Evolutionary conservation across 1,139 yeast species (phyloP).

Genomic region (Blastobotrys petasosporus): DNA sequence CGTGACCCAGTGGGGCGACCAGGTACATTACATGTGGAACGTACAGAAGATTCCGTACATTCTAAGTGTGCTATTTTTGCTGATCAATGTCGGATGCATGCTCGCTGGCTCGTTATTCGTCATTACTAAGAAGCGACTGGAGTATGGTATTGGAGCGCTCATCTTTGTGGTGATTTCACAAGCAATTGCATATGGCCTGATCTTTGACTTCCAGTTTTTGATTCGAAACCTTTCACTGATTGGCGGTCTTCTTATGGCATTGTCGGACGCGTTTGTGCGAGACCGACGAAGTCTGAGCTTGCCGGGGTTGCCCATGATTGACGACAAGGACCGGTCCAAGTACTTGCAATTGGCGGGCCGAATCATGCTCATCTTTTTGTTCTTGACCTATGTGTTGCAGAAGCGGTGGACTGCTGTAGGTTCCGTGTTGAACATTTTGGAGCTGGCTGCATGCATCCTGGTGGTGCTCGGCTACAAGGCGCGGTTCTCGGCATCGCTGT

Average conservation of each 20-base stretch:
- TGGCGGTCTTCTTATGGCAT: slow-evolving; percentile 87
- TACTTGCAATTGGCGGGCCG: slow-evolving; percentile 87
- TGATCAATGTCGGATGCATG: slow-evolving; percentile 66
- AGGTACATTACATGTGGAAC: slow-evolving; percentile 74
- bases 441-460: slow-evolving; percentile 65
- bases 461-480: slow-evolving; percentile 94
- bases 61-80: slow-evolving; percentile 65
- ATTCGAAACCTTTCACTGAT: slow-evolving; percentile 83
- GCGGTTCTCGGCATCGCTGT: slow-evolving; percentile 74
- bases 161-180: slow-evolving; percentile 72
- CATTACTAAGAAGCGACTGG: slow-evolving; percentile 63
- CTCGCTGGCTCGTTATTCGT: slow-evolving; percentile 63
- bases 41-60: slow-evolving; percentile 77
- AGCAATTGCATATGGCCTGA: slow-evolving; percentile 84
- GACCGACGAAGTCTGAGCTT: slow-evolving; percentile 64
- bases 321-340: slow-evolving; percentile 77
- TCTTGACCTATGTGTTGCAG: slow-evolving; percentile 78
- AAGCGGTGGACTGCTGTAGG: slow-evolving; percentile 69
- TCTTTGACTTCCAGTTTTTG: slow-evolving; percentile 75
- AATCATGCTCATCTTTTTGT: slow-evolving; percentile 74
- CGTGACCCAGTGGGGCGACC: slow-evolving; percentile 85
- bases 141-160: slow-evolving; percentile 66
- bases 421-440: slow-evolving; percentile 60
- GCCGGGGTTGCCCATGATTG: slow-evolving; percentile 88
- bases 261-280: slow-evolving; percentile 82